These are phyloP conservation scores for Sugiyamaella mastotermitis DNA, from an alignment of 805 yeast species.

Conservation along the genomic window DNA sequence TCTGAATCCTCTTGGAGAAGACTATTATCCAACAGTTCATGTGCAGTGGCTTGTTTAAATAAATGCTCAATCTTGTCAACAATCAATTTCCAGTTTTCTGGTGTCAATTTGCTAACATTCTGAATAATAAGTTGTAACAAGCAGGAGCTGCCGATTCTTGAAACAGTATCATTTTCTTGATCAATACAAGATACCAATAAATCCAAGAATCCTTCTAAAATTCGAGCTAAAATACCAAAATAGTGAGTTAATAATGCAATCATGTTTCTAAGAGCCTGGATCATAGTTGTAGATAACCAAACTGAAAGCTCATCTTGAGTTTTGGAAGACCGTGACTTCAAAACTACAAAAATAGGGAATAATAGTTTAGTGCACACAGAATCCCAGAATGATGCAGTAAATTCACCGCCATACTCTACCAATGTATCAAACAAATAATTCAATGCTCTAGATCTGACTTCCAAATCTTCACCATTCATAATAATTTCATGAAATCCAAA, in stretches of 20 bases:
- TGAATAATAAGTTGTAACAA: conserved; percentile 72
- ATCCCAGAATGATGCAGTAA: conserved; percentile 76
- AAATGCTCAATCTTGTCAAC: conserved; percentile 59
- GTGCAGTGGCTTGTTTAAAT: conserved; percentile 80
- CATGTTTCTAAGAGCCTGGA: conserved; percentile 89
- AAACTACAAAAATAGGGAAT: conserved; percentile 84
- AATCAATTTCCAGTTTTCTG: conserved; percentile 68
- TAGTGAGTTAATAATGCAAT: conserved; percentile 77
- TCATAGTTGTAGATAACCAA: conserved; percentile 94
- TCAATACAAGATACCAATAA: conserved; percentile 83
- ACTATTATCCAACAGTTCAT: conserved; percentile 53
- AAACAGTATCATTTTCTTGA: conserved; percentile 95
- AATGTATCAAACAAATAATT: conserved; percentile 76
- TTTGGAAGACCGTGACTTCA: conserved; percentile 70
- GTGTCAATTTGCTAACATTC: conserved; percentile 59
- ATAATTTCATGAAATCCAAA: conserved; percentile 81
- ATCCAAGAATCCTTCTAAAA: conserved; percentile 73
- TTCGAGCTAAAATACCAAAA: conserved; percentile 66
- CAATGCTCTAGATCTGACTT: conserved; percentile 85
- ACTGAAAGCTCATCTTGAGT: conserved; percentile 83
- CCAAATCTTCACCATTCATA: conserved; percentile 90
- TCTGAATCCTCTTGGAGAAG: conserved; percentile 16
- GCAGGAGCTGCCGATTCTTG: conserved; percentile 89
- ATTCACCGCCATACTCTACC: conserved; percentile 71
- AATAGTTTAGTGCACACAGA: conserved; percentile 67